A percentile compares a stretch with the other conserved stretches of the same genome.
Conservation (phyloP, 257 asterid species). For the Solanum clarkiae region DNA sequence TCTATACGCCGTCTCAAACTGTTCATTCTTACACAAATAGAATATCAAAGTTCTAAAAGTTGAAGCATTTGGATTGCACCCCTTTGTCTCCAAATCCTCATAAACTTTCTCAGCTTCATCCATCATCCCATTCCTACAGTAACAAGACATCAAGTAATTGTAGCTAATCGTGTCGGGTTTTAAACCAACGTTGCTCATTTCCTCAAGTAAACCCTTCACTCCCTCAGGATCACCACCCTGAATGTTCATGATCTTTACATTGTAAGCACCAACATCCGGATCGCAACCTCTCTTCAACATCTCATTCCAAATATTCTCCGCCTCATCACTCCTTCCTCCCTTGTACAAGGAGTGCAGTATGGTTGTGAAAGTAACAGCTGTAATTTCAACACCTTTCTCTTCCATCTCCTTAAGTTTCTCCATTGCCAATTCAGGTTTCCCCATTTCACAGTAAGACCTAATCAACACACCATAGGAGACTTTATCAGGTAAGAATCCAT, state of each 20-base stretch:
- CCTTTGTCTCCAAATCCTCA: slow-evolving; percentile 39
- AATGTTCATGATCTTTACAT: slow-evolving; percentile 41
- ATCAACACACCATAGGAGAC: slow-evolving; percentile 60
- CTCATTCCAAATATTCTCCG: slow-evolving; percentile 54
- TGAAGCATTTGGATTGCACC: slow-evolving; percentile 47
- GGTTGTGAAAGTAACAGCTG: slow-evolving; percentile 27
- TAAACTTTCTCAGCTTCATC: slow-evolving; percentile 68
- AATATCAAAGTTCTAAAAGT: slow-evolving; percentile 61
- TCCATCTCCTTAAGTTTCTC: slow-evolving; percentile 51
- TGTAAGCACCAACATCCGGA: slow-evolving; percentile 61
- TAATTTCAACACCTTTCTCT: slow-evolving; percentile 41
- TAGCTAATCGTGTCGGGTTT: slow-evolving; percentile 49
- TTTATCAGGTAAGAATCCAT: slow-evolving; percentile 42
- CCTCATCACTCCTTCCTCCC: slow-evolving; percentile 42
- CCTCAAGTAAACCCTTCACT: slow-evolving; percentile 51
- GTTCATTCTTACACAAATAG: slow-evolving; percentile 43
- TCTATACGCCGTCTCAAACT: slow-evolving; percentile 41
- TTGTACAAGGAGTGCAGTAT: slow-evolving; percentile 45
- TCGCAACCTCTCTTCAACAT: slow-evolving; percentile 34
- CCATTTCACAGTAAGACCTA: slow-evolving; percentile 64
- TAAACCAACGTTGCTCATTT: slow-evolving; percentile 43
- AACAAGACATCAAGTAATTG: slow-evolving; percentile 63
- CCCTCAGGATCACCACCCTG: slow-evolving; percentile 35
- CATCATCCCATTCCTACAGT: slow-evolving; percentile 46
- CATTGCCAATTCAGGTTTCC: slow-evolving; percentile 36